Conservation (phyloP, 2,329 filamentous ascomycete genomes). For the Cytospora schulzeri region DNA sequence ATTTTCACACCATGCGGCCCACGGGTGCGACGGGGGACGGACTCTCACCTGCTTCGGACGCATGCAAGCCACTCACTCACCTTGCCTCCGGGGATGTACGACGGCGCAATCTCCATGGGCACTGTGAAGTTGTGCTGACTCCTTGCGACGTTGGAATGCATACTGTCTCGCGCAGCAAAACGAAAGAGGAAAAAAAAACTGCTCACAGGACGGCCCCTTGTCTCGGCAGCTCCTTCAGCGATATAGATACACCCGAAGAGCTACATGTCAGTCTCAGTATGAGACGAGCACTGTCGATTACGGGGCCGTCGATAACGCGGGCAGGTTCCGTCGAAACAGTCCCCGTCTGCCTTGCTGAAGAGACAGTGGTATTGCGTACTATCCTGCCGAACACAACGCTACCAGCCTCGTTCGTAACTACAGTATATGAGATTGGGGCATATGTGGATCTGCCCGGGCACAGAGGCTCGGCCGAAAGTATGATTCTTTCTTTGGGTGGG, state of each 20-base stretch:
- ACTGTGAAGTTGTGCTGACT: conserved; percentile 8
- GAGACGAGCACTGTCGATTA: neutral
- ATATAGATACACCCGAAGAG: conserved; percentile 2
- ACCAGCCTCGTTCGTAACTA: neutral
- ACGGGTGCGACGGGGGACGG: conserved; percentile 23
- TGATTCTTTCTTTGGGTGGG: neutral
- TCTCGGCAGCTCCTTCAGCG: neutral
- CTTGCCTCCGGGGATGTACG: conserved; percentile 11
- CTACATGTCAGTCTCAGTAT: neutral
- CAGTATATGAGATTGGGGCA: neutral
- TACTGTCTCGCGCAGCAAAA: conserved; percentile 3
- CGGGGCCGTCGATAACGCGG: neutral
- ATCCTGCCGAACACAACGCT: neutral
- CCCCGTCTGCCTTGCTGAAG: neutral
- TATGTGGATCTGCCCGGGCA: neutral
- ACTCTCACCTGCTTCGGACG: conserved; percentile 6
- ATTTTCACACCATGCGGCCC: conserved; percentile 22
- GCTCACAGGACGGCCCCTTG: conserved; percentile 3
- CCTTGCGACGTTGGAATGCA: conserved; percentile 4
- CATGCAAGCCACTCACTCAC: conserved; percentile 9
- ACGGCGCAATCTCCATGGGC: conserved; percentile 3
- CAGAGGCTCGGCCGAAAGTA: neutral
- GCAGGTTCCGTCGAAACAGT: neutral
- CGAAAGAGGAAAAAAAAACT: neutral
- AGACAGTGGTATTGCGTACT: neutral